Base-by-base conservation (phyloP, 306 rosid species). In the Canavalia ensiformis region DNA sequence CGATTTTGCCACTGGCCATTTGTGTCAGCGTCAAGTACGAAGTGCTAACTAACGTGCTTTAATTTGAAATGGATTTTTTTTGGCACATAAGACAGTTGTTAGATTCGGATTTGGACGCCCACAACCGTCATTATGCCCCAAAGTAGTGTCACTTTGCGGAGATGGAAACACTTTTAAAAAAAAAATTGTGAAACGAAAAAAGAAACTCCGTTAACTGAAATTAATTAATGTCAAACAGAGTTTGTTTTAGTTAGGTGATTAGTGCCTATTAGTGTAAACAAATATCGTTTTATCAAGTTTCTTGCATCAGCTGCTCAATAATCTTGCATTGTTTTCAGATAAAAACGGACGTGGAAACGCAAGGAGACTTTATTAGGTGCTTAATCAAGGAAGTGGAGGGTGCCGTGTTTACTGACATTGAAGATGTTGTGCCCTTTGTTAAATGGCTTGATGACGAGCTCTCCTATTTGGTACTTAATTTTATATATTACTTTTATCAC, bases 371-470 rank as follows among this genome's bases (percentile, higher is more conserved):
- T 77, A 92, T 94, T 8, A 86, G 88, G 77, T 91, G 85, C 87
- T 78, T 94, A 82, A 94, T 94, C 39, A 94, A 90, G 78, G 97
- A 94, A 74, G 94, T 94, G 63, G 97, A 91, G 79, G 89, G 84
- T 72, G 98, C 98, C 6, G 89, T 97, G 10, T 94, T 94, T 64
- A 76, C 94, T 1, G 87, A 85, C 73, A 94, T 94, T 37, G 92
- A 86, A 10, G 98, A 94, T 52, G 97, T 91, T 29, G 98, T 94
- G 79, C 90, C 91, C 71, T 94, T 94, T 65, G 97, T 94, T 64
- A 94, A 94, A 85, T 94, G 98, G 98, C 91, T 94, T 28, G 98
- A 94, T 63, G 98, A 94, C 34, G 98, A 94, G 86, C 97, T 94
- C 74, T 91, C 98, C 1, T 92, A 87, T 81, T 76, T 94, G 96